Evolutionary conservation across 2,329 filamentous ascomycete genomes (phyloP).

Genomic region (Neopestalotiopsis sp.): DNA sequence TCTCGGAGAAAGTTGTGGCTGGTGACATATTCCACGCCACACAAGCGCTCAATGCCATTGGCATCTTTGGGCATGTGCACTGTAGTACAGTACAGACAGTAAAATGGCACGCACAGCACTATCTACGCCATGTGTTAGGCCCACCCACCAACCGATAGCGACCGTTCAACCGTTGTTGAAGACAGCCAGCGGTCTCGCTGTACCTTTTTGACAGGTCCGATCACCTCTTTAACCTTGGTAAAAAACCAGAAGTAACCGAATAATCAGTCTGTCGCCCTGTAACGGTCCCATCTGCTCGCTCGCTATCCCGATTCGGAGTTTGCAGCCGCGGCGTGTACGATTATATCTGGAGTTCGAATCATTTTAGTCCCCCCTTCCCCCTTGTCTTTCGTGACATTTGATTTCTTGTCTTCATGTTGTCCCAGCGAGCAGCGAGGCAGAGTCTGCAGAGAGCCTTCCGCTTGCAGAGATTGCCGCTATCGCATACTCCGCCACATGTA

Average conservation of each 20-base stretch:
- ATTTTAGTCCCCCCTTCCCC: slow-evolving; percentile 1
- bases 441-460: slow-evolving; percentile 19
- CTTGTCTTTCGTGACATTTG: slow-evolving; percentile 4
- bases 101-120: background rate
- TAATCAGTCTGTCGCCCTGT: background rate
- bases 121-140: background rate
- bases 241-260: slow-evolving; percentile 9
- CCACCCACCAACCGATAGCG: background rate
- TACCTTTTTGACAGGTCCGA: background rate
- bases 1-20: background rate
- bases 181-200: background rate
- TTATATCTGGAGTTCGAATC: slow-evolving; percentile 7
- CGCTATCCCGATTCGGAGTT: slow-evolving; percentile 1
- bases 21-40: background rate
- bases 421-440: slow-evolving; percentile 13
- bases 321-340: slow-evolving; percentile 13
- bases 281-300: background rate
- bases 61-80: background rate
- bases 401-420: slow-evolving; percentile 15
- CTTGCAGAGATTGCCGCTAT: slow-evolving; percentile 17
- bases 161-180: background rate
- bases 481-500: slow-evolving; percentile 16
- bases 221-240: slow-evolving; percentile 14
- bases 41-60: background rate
- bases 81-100: background rate